Base-by-base conservation (phyloP, 2,329 filamentous ascomycete genomes). In the Colletotrichum ledebouriae region DNA sequence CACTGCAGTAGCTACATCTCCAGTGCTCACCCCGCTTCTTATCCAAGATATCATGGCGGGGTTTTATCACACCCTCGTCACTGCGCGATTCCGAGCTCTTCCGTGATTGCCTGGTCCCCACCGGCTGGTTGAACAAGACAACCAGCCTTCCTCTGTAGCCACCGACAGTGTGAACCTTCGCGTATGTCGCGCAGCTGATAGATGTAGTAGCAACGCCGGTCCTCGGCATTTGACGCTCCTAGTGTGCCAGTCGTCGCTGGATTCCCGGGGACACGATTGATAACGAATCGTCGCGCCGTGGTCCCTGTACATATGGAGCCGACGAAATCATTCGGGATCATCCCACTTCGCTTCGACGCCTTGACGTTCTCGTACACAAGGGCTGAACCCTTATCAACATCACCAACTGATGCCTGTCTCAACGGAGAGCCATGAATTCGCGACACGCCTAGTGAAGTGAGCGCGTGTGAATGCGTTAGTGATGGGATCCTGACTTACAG, bases 391-490 rank as follows among this genome's bases (percentile, higher is more conserved):
- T 68, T 68, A 65, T 68, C 47, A 59, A 37, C 20, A 55, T 49
- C 53, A 46, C 22, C 37, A 34, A 59, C 56, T n/a, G n/a, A 64
- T 60, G 37, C 53, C 25, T 34, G 15, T 12, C 56, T 59, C 61
- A 63, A 39, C 85, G 82, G 42, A 68, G 55, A 12, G 65, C 46
- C 65, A 89, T 79, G 75, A 88, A 89, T 72, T 87, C 84, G 70
- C 85, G 83, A 76, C 86, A 88, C 4, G 87, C 86, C 77, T 83
- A 70, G 37, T 25, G 59, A 63, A 63, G 72, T 71, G 60, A 71
- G 64, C 57, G 46, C 50, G 44, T 37, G 56, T 53, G 20, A 12
- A 53, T 20, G 25, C 33, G 11, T 39, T 25, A 49, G 59, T 17
- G 25, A 58, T 41, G 49, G 57, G 49, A 41, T 47, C 57, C 49